Percentiles rank a stretch among this genome's conserved stretches.
Conservation (phyloP, 805 yeast species). For the Soucietia sequanensis region DNA sequence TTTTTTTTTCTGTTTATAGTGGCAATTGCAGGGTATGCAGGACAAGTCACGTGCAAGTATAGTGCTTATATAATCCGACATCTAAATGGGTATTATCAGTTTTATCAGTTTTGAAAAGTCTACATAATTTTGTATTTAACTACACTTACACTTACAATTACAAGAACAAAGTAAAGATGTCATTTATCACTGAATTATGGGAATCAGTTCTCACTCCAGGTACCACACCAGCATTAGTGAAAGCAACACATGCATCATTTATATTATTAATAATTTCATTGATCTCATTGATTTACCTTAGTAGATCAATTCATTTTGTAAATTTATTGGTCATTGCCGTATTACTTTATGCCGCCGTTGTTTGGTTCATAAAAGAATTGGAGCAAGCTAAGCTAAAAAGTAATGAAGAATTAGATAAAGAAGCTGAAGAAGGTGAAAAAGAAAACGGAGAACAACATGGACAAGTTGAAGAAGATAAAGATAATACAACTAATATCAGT, state of each 20-base stretch:
- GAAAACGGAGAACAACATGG: conserved; percentile 4
- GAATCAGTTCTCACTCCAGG: conserved; percentile 92
- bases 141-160: neutral
- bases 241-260: conserved; percentile 87
- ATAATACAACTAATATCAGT: neutral
- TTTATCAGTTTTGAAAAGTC: neutral
- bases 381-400: conserved; percentile 45
- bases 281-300: conserved; percentile 53
- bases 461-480: neutral
- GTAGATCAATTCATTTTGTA: conserved; percentile 65
- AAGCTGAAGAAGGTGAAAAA: conserved; percentile 12
- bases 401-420: conserved; percentile 38
- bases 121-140: too few species aligned
- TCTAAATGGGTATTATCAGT: neutral
- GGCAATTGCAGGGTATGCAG: too few species aligned
- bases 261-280: conserved; percentile 59
- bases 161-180: conserved; percentile 14
- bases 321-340: conserved; percentile 56
- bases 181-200: conserved; percentile 73
- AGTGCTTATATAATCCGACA: neutral
- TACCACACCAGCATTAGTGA: conserved; percentile 81
- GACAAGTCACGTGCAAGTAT: neutral
- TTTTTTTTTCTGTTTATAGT: too few species aligned
- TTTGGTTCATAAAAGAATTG: conserved; percentile 85
- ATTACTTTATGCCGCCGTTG: conserved; percentile 72